Conservation (phyloP, 1,139 yeast species). For the Nakaseomyces delphensis region DNA sequence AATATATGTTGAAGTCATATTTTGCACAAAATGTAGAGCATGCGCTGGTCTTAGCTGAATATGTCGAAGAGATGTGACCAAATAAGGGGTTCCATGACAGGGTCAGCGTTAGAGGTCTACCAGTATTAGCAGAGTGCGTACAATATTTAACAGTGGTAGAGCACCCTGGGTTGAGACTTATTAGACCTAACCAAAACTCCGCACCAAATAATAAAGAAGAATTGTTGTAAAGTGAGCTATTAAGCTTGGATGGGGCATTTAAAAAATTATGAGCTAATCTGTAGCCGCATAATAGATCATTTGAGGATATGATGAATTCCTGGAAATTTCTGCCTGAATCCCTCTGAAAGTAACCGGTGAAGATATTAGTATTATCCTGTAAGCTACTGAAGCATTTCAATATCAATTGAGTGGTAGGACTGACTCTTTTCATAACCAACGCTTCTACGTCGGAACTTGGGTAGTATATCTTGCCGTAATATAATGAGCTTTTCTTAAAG, state of each 20-base stretch:
- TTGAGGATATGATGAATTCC: conserved; percentile 79
- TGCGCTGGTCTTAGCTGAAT: conserved; percentile 72
- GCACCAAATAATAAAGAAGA: conserved; percentile 61
- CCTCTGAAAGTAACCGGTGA: conserved; percentile 67
- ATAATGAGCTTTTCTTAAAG: conserved; percentile 29
- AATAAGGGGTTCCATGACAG: conserved; percentile 80
- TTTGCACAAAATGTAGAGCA: conserved; percentile 74
- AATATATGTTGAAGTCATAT: conserved; percentile 83
- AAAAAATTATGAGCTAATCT: conserved; percentile 70
- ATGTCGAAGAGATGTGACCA: conserved; percentile 85
- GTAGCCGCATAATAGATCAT: conserved; percentile 79
- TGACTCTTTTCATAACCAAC: conserved; percentile 61
- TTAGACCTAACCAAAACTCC: conserved; percentile 84
- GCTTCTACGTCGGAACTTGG: conserved; percentile 89
- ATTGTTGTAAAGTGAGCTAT: conserved; percentile 34
- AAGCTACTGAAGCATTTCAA: conserved; percentile 72
- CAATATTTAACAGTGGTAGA: conserved; percentile 81
- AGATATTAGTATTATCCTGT: conserved; percentile 41
- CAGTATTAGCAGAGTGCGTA: conserved; percentile 77
- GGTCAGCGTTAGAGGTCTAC: conserved; percentile 84
- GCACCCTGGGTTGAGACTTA: conserved; percentile 74
- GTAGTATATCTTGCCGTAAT: conserved; percentile 81
- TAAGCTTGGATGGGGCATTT: conserved; percentile 33
- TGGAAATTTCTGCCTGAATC: conserved; percentile 58
- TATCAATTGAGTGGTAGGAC: conserved; percentile 45